Conservation (phyloP, 148 eudicot genomes). For the Spergularia marina region DNA sequence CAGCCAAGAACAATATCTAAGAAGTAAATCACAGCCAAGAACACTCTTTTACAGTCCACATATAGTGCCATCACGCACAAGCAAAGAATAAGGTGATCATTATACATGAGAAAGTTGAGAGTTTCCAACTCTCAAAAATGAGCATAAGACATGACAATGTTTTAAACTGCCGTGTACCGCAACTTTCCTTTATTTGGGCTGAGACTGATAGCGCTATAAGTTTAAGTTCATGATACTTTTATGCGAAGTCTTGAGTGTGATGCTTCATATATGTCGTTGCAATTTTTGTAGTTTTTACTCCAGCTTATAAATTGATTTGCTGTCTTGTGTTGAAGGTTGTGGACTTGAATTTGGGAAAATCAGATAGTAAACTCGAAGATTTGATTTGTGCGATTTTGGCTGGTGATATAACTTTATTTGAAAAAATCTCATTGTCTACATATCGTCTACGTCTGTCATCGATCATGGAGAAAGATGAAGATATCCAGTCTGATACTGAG, state of each 20-base stretch:
- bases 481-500: constrained; percentile 53
- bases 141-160: background rate
- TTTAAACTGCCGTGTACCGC: background rate
- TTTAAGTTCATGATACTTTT: background rate
- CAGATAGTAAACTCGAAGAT: constrained; percentile 52
- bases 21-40: too few species aligned
- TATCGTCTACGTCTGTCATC: constrained; percentile 70
- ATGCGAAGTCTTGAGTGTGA: background rate
- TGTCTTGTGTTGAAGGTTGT: constrained; percentile 50
- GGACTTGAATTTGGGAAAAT: constrained; percentile 52
- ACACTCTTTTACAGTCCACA: too few species aligned
- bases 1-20: too few species aligned
- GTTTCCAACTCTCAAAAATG: background rate
- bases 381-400: constrained; percentile 66
- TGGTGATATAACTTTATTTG: constrained; percentile 85
- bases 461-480: constrained; percentile 46
- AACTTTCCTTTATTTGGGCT: background rate
- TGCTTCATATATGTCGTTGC: background rate
- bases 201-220: background rate
- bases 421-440: constrained; percentile 69
- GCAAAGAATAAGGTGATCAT: too few species aligned
- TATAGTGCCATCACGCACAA: too few species aligned
- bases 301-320: constrained; percentile 9
- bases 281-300: background rate
- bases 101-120: background rate